Base-by-base conservation (phyloP, 495 filamentous ascomycete species). In the Pseudoneurospora amorphoporcata region DNA sequence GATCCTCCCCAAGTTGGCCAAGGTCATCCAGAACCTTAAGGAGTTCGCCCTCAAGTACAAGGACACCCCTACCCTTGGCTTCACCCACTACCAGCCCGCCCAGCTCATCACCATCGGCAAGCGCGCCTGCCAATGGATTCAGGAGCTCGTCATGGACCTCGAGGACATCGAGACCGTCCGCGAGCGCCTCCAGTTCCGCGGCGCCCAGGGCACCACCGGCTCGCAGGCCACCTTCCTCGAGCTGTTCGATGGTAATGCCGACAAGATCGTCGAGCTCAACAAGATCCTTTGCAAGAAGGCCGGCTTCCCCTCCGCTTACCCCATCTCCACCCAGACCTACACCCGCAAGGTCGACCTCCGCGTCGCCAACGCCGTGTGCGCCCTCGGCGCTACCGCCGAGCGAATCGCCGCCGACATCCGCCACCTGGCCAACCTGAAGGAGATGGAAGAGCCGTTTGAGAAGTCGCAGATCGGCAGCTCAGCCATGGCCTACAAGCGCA, bases 391-490 rank as follows among this genome's bases (percentile, higher is more conserved):
- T 14, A 97, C 93, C 4, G 92, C 89, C 70, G 87, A 95, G 83
- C 77, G 86, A 58, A 92, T 94, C 71, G 76, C 77, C 43, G 72
- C 86, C 75, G 93, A 95, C 77, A 92, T 97, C 73, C 87, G 94
- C 39, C 92, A 93, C 77, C 84, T 96, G n/a, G 92, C 92, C 3
- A 76, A 79, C 69, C 73, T 77, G 39, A 84, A 84, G 81, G 89
- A 95, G 82, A 85, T 97, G 74, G 94, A 98, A 81, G 95, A 97
- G 85, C 95, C 95, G 2, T 95, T 96, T 71, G 95, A 97, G 83
- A 91, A 88, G 73, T 85, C 87, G 73, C 91, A 93, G 76, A 92
- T 93, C 45, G 90, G 89, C 29, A 76, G 75, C 70, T 81, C 78
- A 1, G 79, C 81, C 68, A 81, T 92, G 92, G 94, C 94, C 9